A percentile compares a stretch with the other conserved stretches of the same genome.
phyloP scores from a whole-genome alignment of 1,284 basidiomycete genomes.

The Austroboletus novae-zelandiae region DNA sequence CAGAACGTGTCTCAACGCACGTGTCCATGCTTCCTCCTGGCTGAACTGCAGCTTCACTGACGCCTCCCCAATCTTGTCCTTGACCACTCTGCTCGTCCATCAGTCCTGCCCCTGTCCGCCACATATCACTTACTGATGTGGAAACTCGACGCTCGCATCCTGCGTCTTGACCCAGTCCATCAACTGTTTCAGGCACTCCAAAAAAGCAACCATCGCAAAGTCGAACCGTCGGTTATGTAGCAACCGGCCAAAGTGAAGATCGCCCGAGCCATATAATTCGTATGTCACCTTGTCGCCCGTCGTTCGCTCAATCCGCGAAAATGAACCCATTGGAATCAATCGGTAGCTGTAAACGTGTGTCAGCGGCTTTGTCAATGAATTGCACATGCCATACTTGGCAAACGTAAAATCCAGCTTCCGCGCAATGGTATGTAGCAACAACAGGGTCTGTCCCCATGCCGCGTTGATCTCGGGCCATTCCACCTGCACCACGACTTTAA shows the following conservation, averaged over 20 bases:
- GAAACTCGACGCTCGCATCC: constrained; percentile 75
- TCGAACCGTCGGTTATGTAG: constrained; percentile 96
- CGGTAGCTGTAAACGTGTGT: constrained; percentile 60
- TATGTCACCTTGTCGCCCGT: constrained; percentile 81
- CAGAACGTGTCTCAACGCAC: constrained; percentile 88
- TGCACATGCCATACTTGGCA: constrained; percentile 55
- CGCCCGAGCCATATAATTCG: constrained; percentile 89
- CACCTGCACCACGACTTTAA: constrained; percentile 48
- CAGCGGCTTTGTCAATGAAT: constrained; percentile 11
- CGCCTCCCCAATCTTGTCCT: constrained; percentile 94
- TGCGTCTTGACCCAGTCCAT: constrained; percentile 79
- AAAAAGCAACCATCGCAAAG: constrained; percentile 91
- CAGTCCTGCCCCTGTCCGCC: constrained; percentile 6
- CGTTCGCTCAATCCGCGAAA: constrained; percentile 85
- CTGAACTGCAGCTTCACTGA: constrained; percentile 94
- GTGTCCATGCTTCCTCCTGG: constrained; percentile 95
- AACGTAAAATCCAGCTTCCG: constrained; percentile 87
- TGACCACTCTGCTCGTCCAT: constrained; percentile 64
- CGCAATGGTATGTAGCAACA: constrained; percentile 88
- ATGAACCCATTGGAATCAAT: constrained; percentile 89
- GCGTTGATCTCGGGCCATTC: constrained; percentile 99
- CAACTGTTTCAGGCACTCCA: constrained; percentile 91
- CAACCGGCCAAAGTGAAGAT: constrained; percentile 83
- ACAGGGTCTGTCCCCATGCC: constrained; percentile 95
- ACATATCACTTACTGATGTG: constrained; percentile 66